Evolutionary conservation across 2,329 filamentous ascomycete species (phyloP), one percentile per base, ranked within the genome.

Genomic region (Dothiorella sarmentorum): DNA sequence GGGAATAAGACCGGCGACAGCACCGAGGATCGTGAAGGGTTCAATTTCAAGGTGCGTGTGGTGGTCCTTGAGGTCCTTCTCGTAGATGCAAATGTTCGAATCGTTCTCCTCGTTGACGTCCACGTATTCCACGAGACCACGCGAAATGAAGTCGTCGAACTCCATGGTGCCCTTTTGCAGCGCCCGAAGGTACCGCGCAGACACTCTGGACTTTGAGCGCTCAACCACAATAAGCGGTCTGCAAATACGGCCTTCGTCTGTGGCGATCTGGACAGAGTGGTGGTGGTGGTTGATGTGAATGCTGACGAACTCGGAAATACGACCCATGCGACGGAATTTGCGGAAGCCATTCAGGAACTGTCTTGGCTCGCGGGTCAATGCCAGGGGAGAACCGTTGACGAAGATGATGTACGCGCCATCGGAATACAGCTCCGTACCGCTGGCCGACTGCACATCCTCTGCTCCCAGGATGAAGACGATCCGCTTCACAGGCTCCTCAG

Each of bases 71-170:
- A 97, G 90, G 61, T 96, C 87, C 20, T 86, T 82, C 69, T 97
- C 93, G 67, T 92, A 92, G 17, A 97, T 84, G 3, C 93, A 90
- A 64, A 99, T 95, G 58, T 96, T 87, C 0, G 91, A 89, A 67
- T 99, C 94, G 68, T 99, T 96, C 75, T 99, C 94, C 73, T 99
- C 95, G 74, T 99, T 99, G 65, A 96, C 91, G 68, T 99, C 94
- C 18, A 99, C 83, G 68, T 99, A 99, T 71, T 99, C 95, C 7
- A 99, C 90, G 7, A 99, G 81, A 0, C 94, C 95, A 61, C 89
- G 85, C 26, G 87, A 90, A 29, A 99, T 77, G 68, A 97, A 97
- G 71, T 97, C 93, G 65, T 99, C 94, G 70, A 99, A 99, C 13
- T 89, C 86, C 74, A 90, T 88, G 31, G 86, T 89, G 11, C 92